Conservation (phyloP, 495 filamentous ascomycete species). For the Daldinia concentrica region DNA sequence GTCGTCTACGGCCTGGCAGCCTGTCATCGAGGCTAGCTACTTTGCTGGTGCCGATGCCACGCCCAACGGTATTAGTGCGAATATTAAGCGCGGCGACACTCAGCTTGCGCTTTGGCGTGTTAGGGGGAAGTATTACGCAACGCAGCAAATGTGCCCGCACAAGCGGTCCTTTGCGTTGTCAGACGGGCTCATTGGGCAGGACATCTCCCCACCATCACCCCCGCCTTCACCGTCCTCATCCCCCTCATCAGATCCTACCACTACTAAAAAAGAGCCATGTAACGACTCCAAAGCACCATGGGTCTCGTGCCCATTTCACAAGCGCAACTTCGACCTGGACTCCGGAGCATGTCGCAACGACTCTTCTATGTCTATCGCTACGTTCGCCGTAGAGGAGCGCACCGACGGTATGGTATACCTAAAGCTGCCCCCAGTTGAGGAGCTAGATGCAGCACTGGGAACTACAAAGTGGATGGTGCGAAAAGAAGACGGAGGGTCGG, state of each 20-base stretch:
- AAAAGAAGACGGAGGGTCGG: slow-evolving; percentile 69
- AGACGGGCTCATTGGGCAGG: slow-evolving; percentile 88
- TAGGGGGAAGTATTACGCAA: slow-evolving; percentile 83
- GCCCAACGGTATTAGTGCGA: slow-evolving; percentile 74
- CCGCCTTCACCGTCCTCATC: slow-evolving; percentile 59
- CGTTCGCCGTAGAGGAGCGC: slow-evolving; percentile 82
- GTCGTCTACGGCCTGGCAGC: slow-evolving; percentile 83
- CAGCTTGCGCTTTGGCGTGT: slow-evolving; percentile 93
- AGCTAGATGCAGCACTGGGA: slow-evolving; percentile 83
- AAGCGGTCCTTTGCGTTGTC: slow-evolving; percentile 91
- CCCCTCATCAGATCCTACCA: not conserved
- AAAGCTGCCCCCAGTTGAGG: slow-evolving; percentile 84
- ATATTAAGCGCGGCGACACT: slow-evolving; percentile 88
- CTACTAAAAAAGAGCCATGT: slow-evolving; percentile 30
- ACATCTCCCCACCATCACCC: slow-evolving; percentile 49
- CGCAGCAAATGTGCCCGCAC: slow-evolving; percentile 98
- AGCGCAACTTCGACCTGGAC: slow-evolving; percentile 86
- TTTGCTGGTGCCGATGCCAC: slow-evolving; percentile 71
- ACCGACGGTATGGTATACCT: slow-evolving; percentile 85
- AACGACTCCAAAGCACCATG: slow-evolving; percentile 67
- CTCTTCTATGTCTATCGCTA: slow-evolving; percentile 79
- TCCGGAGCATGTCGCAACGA: slow-evolving; percentile 83
- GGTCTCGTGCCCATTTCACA: slow-evolving; percentile 92
- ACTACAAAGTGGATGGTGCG: slow-evolving; percentile 86
- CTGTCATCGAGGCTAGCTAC: slow-evolving; percentile 75